Evolutionary conservation across 768 basidiomycete species (phyloP), one percentile per base, ranked within the genome.

Genomic region (Leccinum arenicola): DNA sequence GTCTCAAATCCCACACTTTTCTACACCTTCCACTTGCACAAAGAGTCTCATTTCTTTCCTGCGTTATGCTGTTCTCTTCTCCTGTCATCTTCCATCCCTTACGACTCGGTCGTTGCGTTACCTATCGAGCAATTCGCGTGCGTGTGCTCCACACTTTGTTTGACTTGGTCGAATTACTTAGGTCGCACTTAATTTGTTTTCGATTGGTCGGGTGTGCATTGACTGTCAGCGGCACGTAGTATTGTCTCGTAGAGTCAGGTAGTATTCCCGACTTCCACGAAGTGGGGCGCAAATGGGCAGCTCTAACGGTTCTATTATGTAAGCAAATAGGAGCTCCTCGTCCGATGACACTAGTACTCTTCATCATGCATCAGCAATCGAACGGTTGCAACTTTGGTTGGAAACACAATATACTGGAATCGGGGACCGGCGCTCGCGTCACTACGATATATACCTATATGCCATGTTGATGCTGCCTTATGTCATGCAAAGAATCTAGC

Each of bases 131-230:
- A 25, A 66, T 27, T 38, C 56, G 56, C 27, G 45, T 53, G 59
- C 35, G 62, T 50, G 54, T 63, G 55, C 54, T 56, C 25, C 55
- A 50, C 55, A 65, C 35, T 58, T 40, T 47, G 38, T 55, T 51
- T 56, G 56, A 55, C 59, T 50, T 25, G 65, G 65, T 58, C 56
- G 15, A 56, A 57, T 58, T 59, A 62, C 55, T 67, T 69, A 60
- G 55, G 35, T 61, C 25, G 43, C 57, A 33, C 27, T 66, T 68
- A 70, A 70, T 68, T 55, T 57, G 60, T 62, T 60, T 56, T 61
- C 50, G 40, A 59, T 58, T 54, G 53, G 59, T 52, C 23, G 35
- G 35, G 52, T 29, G 17, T 29, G 27, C 45, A 33, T 29, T 29
- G 49, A 31, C 43, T 12, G 50, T 29, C 29, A 33, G 7, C 47